Base-by-base conservation (phyloP, 2,329 filamentous ascomycete species). In the Cryphonectria nitschkei region DNA sequence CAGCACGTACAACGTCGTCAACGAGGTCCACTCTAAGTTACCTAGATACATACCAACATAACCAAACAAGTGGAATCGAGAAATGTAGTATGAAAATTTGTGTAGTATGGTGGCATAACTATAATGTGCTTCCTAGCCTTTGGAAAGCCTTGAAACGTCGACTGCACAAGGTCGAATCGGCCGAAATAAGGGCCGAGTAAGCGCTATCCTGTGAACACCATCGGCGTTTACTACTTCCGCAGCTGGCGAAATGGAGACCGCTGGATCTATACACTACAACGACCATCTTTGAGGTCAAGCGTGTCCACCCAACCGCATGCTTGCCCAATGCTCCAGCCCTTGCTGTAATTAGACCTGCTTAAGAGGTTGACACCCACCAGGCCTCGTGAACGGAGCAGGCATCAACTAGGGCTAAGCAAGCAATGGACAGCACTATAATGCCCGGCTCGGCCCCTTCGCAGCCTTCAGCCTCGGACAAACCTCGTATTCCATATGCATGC, bases 401-500 rank as follows among this genome's bases (percentile, higher is more conserved):
- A 39, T 11, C 9, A 39, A 50, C 19, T n/a, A 50, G 7, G 22
- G 22, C 22, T 2, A 11, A n/a, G 52, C 41, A 26, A 29, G 19
- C 52, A 14, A 70, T 70, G 69, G 65, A 68, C n/a, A 19, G 29
- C 6, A 50, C 39, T 16, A 22, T 29, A 6, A 34, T 37, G 22
- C 9, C 65, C 26, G 62, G 26, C 26, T 7, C 54, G 26, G 3
- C 52, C 34, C 26, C 63, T 37, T 7, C 46, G 46, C 66, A 43
- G 14, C 61, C 58, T 63, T 41, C 66, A 65, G 62, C 68, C 22
- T 50, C 65, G 68, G 54, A 72, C 68, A 76, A 75, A 66, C 72
- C 78, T 29, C 80, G 81, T 68, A 78, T 82, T 69, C 78, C 78
- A 79, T 81, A 88, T 79, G 81, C 86, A 29, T 88, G 86, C 69